Base-by-base conservation (phyloP, 1,284 basidiomycete genomes). In the Ceratorhiza oryzae-sativae region DNA sequence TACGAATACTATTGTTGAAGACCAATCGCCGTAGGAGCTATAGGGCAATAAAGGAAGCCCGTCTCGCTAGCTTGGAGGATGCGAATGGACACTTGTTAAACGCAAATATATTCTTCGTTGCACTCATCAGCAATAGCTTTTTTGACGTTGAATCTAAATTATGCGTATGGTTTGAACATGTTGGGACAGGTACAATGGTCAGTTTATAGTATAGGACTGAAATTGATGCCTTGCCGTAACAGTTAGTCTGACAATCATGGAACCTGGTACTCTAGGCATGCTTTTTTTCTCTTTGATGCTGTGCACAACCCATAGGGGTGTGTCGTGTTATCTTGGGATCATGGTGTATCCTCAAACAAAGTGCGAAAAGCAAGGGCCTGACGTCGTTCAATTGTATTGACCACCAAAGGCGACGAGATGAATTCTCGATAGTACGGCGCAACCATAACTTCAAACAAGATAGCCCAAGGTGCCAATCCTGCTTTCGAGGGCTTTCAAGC, bases 371-470 rank as follows among this genome's bases (percentile, higher is more conserved):
- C 4, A 25, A 5, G 2, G 15, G 15, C 6, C 27, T 23, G 20
- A 25, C 27, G 20, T 23, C 49, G 10, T 53, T 53, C 49, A 53
- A 53, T 18, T 53, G 23, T 25, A 32, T 53, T n/a, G 49, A 23
- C 49, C 27, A 53, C n/a, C 49, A 23, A 53, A 53, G n/a, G 27
- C 23, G 49, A 53, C 23, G 49, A 53, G 49, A 53, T 53, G 3
- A 53, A 53, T 18, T 53, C 23, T 23, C 49, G 27, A 27, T 53
- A 23, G 49, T 53, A 53, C 49, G 49, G 49, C 49, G 20, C 12
- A 23, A 53, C 49, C 12, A 27, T 53, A 3, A 15, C 49, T 23
- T 53, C 49, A 32, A 53, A 53, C 23, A 25, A 18, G 3, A 12
- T 6, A 6, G 23, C 23, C n/a, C 49, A 53, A 53, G 49, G 49